Base-by-base conservation (phyloP, 2,329 filamentous ascomycete genomes). In the Plenodomus biglobosus region DNA sequence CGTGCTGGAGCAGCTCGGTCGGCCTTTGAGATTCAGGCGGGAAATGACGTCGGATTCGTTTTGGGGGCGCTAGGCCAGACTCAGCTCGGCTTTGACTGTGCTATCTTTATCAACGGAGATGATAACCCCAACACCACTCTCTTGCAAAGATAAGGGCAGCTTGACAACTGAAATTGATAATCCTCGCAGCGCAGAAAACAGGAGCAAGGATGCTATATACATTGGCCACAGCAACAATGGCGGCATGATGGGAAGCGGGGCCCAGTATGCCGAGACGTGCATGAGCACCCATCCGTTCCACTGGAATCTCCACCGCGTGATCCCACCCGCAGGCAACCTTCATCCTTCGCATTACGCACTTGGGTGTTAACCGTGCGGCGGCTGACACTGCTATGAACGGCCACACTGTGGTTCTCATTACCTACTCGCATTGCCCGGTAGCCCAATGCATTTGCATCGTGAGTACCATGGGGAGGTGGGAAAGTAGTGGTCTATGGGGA, bases 211-310 rank as follows among this genome's bases (percentile, higher is more conserved):
- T n/a, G n/a, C n/a, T n/a, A n/a, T n/a, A n/a, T n/a, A n/a, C n/a
- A n/a, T n/a, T n/a, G n/a, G n/a, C n/a, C n/a, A n/a, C n/a, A n/a
- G n/a, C n/a, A n/a, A n/a, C n/a, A n/a, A n/a, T 52, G 41, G 52
- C 40, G 52, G 27, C 8, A 32, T 32, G 3, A 32, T 32, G 11
- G 40, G 44, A 49, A 55, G 56, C 52, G 58, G 58, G 50, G 49
- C 48, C 43, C 54, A 48, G 24, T 38, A 40, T 39, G 46, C 40
- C 38, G 21, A 44, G 32, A 32, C 24, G 42, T 48, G 54, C 46
- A 52, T 42, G 48, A 53, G 51, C 56, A 52, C 48, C 44, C 39
- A 52, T 56, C 50, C 53, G 46, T 44, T 39, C 49, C 51, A 42
- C 50, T 37, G 13, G 7, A 22, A 16, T 7, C 6, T 32, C 27